phyloP scores from a whole-genome alignment of 2,329 filamentous ascomycete species.

The Uncinocarpus reesii region DNA sequence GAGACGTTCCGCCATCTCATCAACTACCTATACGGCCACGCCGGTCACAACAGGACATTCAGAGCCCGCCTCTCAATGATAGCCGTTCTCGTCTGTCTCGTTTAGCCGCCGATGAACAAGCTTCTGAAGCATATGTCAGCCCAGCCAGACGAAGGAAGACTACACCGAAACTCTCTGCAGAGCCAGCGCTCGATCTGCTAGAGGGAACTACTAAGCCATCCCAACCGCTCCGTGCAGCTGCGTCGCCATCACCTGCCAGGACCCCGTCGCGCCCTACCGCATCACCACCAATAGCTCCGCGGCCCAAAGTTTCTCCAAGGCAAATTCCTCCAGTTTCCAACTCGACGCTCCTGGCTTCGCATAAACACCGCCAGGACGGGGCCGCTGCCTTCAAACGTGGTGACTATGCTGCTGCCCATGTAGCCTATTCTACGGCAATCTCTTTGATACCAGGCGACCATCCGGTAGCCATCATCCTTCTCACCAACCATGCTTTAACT shows the following conservation, averaged over 20 bases:
- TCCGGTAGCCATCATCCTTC: conserved; percentile 74
- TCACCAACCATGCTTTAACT: conserved; percentile 84
- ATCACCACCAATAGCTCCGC: conserved; percentile 36
- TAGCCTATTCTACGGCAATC: conserved; percentile 69
- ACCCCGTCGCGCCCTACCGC: too few relatives aligned
- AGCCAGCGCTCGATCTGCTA: conserved; percentile 54
- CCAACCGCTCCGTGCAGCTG: conserved; percentile 27
- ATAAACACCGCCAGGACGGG: conserved; percentile 66
- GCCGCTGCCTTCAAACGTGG: conserved; percentile 88
- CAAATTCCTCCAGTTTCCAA: conserved; percentile 55
- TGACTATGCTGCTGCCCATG: conserved; percentile 78
- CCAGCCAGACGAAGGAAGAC: conserved; percentile 66
- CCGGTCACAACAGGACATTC: conserved; percentile 18
- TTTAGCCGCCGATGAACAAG: conserved; percentile 67
- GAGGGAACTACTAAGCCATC: conserved; percentile 36
- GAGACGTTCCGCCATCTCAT: conserved; percentile 24
- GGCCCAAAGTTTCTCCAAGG: conserved; percentile 41
- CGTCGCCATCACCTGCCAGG: conserved; percentile 32
- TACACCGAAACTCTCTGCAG: conserved; percentile 40
- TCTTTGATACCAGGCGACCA: conserved; percentile 64
- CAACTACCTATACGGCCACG: conserved; percentile 39
- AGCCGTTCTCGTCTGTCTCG: conserved; percentile 46
- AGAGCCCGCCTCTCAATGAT: not conserved
- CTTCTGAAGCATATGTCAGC: conserved; percentile 74
- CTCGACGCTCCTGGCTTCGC: conserved; percentile 61